These are phyloP conservation scores for Annona squamosa DNA, from an alignment of 164 flowering plant genomes.

Conservation along the genomic window DNA sequence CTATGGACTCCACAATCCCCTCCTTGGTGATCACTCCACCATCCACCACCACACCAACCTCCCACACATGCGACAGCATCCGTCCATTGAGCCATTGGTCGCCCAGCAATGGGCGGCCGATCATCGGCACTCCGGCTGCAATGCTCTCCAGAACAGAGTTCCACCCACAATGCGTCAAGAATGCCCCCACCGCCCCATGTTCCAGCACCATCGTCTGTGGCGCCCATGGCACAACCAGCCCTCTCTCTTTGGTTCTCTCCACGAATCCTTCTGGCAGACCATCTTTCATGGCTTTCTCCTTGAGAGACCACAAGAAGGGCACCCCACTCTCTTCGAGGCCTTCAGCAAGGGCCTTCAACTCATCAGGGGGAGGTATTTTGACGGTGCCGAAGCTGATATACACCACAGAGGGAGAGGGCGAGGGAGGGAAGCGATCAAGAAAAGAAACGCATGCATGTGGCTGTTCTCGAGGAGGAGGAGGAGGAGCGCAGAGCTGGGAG, in stretches of 20 bases:
- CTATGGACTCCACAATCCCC: constrained; percentile 11
- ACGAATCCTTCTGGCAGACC: constrained; percentile 20
- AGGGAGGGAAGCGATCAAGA: constrained; percentile 26
- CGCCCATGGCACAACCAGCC: constrained; percentile 28
- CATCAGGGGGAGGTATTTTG: constrained; percentile 15
- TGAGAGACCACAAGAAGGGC: constrained; percentile 23
- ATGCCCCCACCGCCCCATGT: constrained; percentile 22
- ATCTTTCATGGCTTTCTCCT: background rate
- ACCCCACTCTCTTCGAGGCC: constrained; percentile 26
- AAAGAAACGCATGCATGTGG: constrained; percentile 32
- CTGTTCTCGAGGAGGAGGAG: constrained; percentile 12
- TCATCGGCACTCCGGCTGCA: constrained; percentile 26
- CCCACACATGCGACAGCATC: constrained; percentile 17
- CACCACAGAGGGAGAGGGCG: constrained; percentile 28
- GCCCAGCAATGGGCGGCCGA: constrained; percentile 25
- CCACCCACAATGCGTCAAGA: constrained; percentile 32
- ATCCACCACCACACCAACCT: constrained; percentile 10
- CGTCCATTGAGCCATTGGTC: constrained; percentile 27
- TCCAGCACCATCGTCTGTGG: constrained; percentile 23
- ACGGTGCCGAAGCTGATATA: constrained; percentile 57
- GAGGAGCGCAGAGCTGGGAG: constrained; percentile 8
- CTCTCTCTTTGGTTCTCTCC: constrained; percentile 11
- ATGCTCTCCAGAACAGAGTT: constrained; percentile 29
- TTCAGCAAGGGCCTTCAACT: constrained; percentile 23
- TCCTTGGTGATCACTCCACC: constrained; percentile 15